Base-by-base conservation (phyloP, 2,329 filamentous ascomycete genomes). In the Teratosphaeria epicoccoides region DNA sequence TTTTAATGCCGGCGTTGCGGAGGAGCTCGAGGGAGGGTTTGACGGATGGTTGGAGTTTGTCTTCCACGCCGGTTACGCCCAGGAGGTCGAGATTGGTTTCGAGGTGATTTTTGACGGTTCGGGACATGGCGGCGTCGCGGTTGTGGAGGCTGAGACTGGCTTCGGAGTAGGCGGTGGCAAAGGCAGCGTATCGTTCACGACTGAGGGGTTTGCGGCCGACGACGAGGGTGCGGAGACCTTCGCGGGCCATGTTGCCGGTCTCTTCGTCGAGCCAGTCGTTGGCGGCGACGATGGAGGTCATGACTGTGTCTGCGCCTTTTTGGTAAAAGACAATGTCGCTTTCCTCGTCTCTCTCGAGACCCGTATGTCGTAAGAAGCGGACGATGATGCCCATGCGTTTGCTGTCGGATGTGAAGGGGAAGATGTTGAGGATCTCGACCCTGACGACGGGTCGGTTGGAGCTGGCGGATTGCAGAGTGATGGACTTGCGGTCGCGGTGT, bases 221-320 rank as follows among this genome's bases (percentile, higher is more conserved):
- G 5, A 98, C 93, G 5, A 98, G 77, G 0, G 93, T 98, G 52
- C 93, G 84, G 47, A 98, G 75, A 37, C 93, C 93, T 74, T 98
- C 94, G 46, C 93, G 83, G 5, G 94, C 94, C 94, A 98, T 98
- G 67, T 98, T 98, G n/a, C 88, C 88, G 0, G 93, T 97, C 69
- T 98, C 93, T 68, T 98, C 93, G 60, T 98, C 93, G 0, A 98
- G 81, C 94, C 93, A 98, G 72, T 98, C 93, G 64, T 97, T 98
- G 17, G 90, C 82, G 6, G 86, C 88, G 29, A 98, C 93, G 58
- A 98, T 97, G 2, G 84, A 79, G n/a, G 84, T 81, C 94, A 98
- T 98, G 57, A 98, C 91, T 0, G 93, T 97, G 67, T 98, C 94
- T 2, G 93, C 94, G 55, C 93, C 93, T 70, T 98, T 98, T 64